Conservation (phyloP, 495 filamentous ascomycete species). For the Xylaria bambusicola region DNA sequence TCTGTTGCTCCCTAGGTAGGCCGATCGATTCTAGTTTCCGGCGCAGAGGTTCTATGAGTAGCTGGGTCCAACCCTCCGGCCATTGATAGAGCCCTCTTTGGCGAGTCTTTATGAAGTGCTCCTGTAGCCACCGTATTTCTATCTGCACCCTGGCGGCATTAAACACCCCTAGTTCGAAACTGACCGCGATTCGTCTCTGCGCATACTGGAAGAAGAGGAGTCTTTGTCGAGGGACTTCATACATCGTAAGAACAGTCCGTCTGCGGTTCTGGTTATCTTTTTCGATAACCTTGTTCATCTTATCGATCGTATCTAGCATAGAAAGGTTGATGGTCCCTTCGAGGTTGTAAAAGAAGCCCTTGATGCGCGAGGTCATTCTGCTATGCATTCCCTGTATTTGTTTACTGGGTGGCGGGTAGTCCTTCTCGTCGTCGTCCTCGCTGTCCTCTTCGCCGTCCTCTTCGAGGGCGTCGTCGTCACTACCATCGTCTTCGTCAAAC, state of each 20-base stretch:
- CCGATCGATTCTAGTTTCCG: background rate
- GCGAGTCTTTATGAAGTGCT: background rate
- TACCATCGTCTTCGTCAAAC: background rate
- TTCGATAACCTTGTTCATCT: background rate
- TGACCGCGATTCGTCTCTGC: background rate
- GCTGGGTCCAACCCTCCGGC: background rate
- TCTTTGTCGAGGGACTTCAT: background rate
- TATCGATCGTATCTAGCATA: background rate
- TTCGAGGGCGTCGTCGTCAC: background rate
- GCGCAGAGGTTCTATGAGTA: background rate
- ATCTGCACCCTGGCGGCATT: background rate
- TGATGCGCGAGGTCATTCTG: background rate
- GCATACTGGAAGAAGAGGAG: background rate
- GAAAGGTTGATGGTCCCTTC: background rate
- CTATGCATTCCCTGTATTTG: background rate
- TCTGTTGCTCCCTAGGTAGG: background rate
- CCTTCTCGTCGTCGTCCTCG: background rate
- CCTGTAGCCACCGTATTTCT: background rate
- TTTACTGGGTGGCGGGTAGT: background rate
- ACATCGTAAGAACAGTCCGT: background rate
- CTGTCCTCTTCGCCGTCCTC: background rate
- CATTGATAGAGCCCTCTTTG: conserved; percentile 5
- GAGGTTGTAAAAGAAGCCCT: background rate
- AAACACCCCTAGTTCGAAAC: background rate
- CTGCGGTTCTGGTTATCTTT: background rate